These are phyloP conservation scores for Hymenoscyphus salicellus DNA, from an alignment of 2,329 filamentous ascomycete species.

Conservation along the genomic window DNA sequence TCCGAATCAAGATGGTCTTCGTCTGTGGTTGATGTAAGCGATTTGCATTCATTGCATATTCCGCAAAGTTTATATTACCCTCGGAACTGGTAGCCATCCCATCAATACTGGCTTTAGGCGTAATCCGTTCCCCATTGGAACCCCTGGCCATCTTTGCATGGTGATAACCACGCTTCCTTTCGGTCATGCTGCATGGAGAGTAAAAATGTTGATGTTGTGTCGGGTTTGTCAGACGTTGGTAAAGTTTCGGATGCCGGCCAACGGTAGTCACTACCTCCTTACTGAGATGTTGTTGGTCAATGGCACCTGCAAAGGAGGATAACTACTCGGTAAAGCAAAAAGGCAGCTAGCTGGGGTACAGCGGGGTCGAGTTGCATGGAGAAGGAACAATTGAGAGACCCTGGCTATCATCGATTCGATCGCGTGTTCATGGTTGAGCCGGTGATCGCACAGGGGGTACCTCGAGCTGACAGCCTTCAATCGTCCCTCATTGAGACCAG, in stretches of 20 bases:
- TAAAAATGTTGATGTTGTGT: not conserved
- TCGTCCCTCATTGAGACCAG: not conserved
- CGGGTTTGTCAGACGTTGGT: not conserved
- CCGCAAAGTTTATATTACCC: slow-evolving; percentile 1
- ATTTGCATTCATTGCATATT: slow-evolving; percentile 5
- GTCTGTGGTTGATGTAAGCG: slow-evolving; percentile 10
- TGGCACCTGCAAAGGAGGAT: not conserved
- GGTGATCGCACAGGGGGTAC: not conserved
- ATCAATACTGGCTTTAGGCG: not conserved
- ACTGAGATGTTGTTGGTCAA: not conserved
- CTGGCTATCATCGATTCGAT: not conserved
- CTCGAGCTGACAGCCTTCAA: not conserved
- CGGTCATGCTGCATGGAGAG: not conserved
- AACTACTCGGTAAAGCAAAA: not conserved
- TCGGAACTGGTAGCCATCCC: slow-evolving; percentile 5
- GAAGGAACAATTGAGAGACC: not conserved
- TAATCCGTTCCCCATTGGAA: not conserved
- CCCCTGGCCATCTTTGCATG: not conserved
- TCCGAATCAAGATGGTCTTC: not conserved
- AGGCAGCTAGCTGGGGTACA: not conserved
- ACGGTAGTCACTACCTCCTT: not conserved
- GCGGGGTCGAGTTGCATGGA: not conserved
- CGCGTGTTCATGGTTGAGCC: not conserved
- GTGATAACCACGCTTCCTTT: not conserved
- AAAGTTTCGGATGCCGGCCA: not conserved